These are phyloP conservation scores for Prunus mongolica DNA, from an alignment of 306 rosid species.

Conservation along the genomic window DNA sequence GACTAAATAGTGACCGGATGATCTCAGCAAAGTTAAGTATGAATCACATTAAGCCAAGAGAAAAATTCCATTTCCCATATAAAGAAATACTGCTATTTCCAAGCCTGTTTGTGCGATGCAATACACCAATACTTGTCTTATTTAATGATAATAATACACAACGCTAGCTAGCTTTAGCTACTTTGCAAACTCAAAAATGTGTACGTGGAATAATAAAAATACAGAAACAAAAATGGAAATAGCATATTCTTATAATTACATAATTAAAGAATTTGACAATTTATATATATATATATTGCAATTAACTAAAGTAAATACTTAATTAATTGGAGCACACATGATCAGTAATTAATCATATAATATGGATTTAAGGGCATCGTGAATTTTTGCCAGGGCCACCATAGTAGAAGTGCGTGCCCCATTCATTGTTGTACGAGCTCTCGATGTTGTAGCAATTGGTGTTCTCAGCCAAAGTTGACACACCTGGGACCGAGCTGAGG, in stretches of 20 bases:
- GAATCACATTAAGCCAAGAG: too few species aligned
- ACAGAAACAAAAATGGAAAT: slow-evolving; percentile 10
- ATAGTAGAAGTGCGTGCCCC: slow-evolving; percentile 91
- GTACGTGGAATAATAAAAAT: neutral
- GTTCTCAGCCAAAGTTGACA: slow-evolving; percentile 72
- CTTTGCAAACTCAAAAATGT: slow-evolving; percentile 2
- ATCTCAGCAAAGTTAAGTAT: too few species aligned
- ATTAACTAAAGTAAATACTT: neutral
- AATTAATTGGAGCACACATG: neutral
- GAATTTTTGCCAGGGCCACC: slow-evolving; percentile 86
- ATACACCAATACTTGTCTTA: neutral
- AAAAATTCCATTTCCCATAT: too few species aligned
- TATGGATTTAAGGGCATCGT: slow-evolving; percentile 43
- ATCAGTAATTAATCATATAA: neutral
- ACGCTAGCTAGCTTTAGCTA: slow-evolving; percentile 3
- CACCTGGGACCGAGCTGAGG: slow-evolving; percentile 49
- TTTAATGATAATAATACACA: neutral
- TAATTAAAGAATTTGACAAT: neutral
- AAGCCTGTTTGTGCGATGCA: neutral
- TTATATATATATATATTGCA: neutral
- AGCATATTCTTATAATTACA: slow-evolving; percentile 10
- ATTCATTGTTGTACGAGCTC: slow-evolving; percentile 56
- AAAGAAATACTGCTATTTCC: neutral
- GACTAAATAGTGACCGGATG: too few species aligned
- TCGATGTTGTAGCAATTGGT: slow-evolving; percentile 70